These are phyloP conservation scores for Diaporthe velutina DNA, from an alignment of 2,329 filamentous ascomycete species.

Conservation along the genomic window DNA sequence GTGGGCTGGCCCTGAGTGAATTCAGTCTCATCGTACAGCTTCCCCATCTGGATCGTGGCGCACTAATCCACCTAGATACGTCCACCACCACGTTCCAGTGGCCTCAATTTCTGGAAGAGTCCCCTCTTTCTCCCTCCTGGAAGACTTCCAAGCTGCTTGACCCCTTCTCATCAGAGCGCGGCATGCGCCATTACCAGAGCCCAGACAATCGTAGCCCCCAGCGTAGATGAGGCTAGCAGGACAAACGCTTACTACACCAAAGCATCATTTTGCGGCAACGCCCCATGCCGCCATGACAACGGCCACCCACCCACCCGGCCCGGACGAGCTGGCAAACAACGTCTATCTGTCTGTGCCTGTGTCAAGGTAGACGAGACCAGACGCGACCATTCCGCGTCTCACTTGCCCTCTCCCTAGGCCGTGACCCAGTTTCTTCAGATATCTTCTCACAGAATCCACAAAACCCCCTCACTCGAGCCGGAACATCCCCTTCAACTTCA, in stretches of 20 bases:
- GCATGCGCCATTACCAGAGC: not conserved
- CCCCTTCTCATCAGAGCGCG: not conserved
- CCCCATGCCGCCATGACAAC: too few species aligned
- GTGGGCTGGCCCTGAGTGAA: not conserved
- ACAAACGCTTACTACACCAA: too few species aligned
- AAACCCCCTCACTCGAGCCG: constrained; percentile 62
- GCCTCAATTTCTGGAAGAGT: not conserved
- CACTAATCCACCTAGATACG: not conserved
- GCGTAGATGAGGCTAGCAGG: too few species aligned
- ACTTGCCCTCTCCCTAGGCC: not conserved
- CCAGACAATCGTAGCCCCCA: not conserved
- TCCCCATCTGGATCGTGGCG: too few species aligned
- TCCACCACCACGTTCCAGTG: not conserved
- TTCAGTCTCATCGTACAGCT: not conserved
- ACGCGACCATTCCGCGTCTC: not conserved
- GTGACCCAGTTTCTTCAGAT: not conserved
- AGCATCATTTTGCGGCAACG: too few species aligned
- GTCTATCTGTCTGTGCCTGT: too few species aligned
- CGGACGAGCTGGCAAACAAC: too few species aligned
- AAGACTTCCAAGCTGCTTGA: not conserved
- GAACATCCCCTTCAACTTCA: constrained; percentile 71
- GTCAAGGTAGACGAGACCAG: too few species aligned
- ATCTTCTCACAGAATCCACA: not conserved
- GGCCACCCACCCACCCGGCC: too few species aligned
- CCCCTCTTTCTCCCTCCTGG: not conserved